Base-by-base conservation (phyloP, 179 eudicot species). In the Gypsophila paniculata region DNA sequence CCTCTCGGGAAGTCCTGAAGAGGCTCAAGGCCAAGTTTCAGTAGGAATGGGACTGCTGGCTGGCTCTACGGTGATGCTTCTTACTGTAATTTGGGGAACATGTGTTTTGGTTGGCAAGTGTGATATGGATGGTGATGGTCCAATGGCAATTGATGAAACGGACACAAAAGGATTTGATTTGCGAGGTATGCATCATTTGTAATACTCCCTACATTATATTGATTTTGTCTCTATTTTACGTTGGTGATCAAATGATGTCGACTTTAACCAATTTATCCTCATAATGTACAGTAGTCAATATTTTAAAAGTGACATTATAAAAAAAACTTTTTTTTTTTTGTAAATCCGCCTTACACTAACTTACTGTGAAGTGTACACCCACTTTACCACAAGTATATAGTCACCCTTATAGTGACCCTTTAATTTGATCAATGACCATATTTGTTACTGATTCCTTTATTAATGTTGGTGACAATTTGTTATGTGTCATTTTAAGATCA, bases 41-140 rank as follows among this genome's bases (percentile, higher is more conserved):
- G 95, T 93, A 48, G 98, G 97, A 58, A 93, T 93, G 97, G 98
- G 98, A 17, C 79, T 92, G 81, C 84, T 92, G 36, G 98, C 98
- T 73, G 98, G 98, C 8, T 90, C 98, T 4, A 90, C 98, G 0
- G 96, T 90, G 67, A 88, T 92, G 98, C 92, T 87, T 69, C 77
- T 92, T 57, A 92, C 98, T 9, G 80, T 83, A 34, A 80, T 93
- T 71, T 93, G 98, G 98, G 98, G 98, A 78, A 75, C 96, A 26
- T 93, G 98, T 78, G 72, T 91, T 71, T n/a, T 93, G 48, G 83
- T 86, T 73, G 98, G 98, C 80, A 93, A 81, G 71, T 81, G 85
- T 71, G 83, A 84, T 61, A 12, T 84, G 65, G 75, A 72, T 23
- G 65, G 65, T 61, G 65, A n/a, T n/a, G n/a, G n/a, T n/a, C n/a